Percentiles rank a stretch among this genome's conserved stretches.
These are phyloP conservation scores for Aspergillus campestris DNA, from an alignment of 495 filamentous ascomycete genomes.

Conservation along the genomic window DNA sequence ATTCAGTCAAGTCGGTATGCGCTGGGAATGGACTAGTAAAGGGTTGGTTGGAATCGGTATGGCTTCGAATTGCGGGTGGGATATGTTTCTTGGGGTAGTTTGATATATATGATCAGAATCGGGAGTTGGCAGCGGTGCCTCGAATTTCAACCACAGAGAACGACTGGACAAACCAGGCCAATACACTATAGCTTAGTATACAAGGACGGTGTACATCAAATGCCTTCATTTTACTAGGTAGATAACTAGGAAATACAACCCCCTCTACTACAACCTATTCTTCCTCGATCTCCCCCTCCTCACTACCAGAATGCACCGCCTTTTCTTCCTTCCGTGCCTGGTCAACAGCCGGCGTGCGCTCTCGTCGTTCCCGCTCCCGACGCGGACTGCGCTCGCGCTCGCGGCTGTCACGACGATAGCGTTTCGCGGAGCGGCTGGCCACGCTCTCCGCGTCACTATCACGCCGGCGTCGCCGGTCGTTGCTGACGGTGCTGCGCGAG, in stretches of 20 bases:
- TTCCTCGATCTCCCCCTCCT: constrained; percentile 98
- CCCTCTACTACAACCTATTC: constrained; percentile 29
- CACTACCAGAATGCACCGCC: constrained; percentile 74
- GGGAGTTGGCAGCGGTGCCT: too few species aligned
- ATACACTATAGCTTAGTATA: not conserved
- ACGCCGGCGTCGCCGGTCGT: constrained; percentile 48
- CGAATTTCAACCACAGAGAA: too few species aligned
- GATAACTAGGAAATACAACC: not conserved
- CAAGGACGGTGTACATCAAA: not conserved
- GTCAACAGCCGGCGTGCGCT: constrained; percentile 41
- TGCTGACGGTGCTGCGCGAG: constrained; percentile 49
- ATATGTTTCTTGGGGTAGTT: too few species aligned
- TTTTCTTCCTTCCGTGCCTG: constrained; percentile 53
- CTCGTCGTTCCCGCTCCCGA: constrained; percentile 53
- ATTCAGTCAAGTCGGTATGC: too few species aligned
- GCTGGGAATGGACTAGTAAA: too few species aligned
- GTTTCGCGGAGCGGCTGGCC: constrained; percentile 49
- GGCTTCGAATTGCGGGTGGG: too few species aligned
- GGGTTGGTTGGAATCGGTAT: too few species aligned
- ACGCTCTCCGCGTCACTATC: constrained; percentile 71
- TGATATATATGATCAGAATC: too few species aligned
- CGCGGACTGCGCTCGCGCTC: constrained; percentile 48
- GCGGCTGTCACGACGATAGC: constrained; percentile 36
- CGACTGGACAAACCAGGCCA: too few species aligned
- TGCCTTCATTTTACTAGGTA: not conserved